phyloP scores from a whole-genome alignment of 208 protist genomes.

The Wallacemonas sp. region DNA sequence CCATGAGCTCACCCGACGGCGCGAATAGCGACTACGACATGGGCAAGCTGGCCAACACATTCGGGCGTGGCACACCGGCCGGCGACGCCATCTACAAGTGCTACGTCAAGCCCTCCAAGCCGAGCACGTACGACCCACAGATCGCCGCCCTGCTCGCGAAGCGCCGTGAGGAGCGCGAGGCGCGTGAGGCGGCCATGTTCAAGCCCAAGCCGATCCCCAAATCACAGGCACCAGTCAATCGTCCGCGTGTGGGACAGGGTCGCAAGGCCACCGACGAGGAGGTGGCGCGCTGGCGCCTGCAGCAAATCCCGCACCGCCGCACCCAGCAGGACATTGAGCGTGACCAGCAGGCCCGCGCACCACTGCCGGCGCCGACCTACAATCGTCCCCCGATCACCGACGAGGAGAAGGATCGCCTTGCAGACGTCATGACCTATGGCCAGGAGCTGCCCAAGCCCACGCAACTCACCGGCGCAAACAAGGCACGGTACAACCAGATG shows the following conservation, averaged over 20 bases:
- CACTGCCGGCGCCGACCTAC: slow-evolving; percentile 33
- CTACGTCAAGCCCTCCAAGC: slow-evolving; percentile 72
- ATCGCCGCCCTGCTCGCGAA: slow-evolving; percentile 60
- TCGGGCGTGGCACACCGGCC: slow-evolving; percentile 86
- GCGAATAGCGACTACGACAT: slow-evolving; percentile 20
- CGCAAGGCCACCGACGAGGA: slow-evolving; percentile 47
- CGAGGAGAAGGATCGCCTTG: slow-evolving; percentile 82
- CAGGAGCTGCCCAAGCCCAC: slow-evolving; percentile 53
- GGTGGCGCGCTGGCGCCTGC: slow-evolving; percentile 58
- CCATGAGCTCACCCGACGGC: neutral
- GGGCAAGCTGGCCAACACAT: slow-evolving; percentile 56
- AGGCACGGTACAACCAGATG: slow-evolving; percentile 46
- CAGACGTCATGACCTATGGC: slow-evolving; percentile 81
- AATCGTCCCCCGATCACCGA: slow-evolving; percentile 54
- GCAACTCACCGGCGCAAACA: slow-evolving; percentile 69
- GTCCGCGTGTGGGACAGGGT: slow-evolving; percentile 61
- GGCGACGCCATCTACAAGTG: slow-evolving; percentile 88
- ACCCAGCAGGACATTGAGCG: slow-evolving; percentile 48
- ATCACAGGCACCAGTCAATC: slow-evolving; percentile 67
- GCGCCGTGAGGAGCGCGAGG: slow-evolving; percentile 62
- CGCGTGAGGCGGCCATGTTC: slow-evolving; percentile 50
- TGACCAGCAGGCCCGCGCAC: slow-evolving; percentile 33
- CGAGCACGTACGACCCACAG: slow-evolving; percentile 80
- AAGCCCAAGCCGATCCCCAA: slow-evolving; percentile 82
- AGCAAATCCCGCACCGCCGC: slow-evolving; percentile 71